phyloP scores from a whole-genome alignment of 2,329 filamentous ascomycete genomes.

The Colletotrichum destructivum region DNA sequence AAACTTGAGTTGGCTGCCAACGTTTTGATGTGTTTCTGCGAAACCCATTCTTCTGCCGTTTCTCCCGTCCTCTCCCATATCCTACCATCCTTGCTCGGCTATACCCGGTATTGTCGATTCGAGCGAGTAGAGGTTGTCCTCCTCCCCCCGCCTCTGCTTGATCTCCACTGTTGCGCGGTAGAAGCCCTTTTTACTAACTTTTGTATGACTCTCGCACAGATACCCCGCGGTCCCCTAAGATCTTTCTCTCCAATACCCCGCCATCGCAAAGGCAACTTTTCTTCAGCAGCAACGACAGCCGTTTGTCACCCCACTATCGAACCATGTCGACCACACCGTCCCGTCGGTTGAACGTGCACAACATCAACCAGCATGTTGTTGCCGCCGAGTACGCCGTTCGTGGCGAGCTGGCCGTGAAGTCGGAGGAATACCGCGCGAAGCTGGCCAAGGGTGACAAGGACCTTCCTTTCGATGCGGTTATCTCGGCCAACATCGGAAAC shows the following conservation, averaged over 20 bases:
- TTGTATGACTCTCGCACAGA: slow-evolving; percentile 42
- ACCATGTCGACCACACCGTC: slow-evolving; percentile 55
- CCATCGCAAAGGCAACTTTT: slow-evolving; percentile 42
- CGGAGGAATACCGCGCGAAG: slow-evolving; percentile 88
- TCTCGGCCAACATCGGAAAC: slow-evolving; percentile 99
- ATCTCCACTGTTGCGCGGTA: slow-evolving; percentile 38
- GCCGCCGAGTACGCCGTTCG: slow-evolving; percentile 96
- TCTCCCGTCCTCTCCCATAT: neutral
- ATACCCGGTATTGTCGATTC: slow-evolving; percentile 5
- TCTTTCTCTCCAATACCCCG: slow-evolving; percentile 39
- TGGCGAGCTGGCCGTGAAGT: slow-evolving; percentile 93
- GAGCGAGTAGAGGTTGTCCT: slow-evolving; percentile 15
- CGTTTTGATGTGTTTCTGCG: slow-evolving; percentile 4
- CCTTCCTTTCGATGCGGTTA: slow-evolving; percentile 90
- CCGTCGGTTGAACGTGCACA: slow-evolving; percentile 78
- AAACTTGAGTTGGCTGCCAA: slow-evolving; percentile 22
- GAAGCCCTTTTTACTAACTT: slow-evolving; percentile 40
- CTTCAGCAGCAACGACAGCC: slow-evolving; percentile 37
- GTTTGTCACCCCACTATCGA: slow-evolving; percentile 45
- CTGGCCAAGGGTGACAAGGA: slow-evolving; percentile 71
- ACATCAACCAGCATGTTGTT: slow-evolving; percentile 92
- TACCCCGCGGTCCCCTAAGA: slow-evolving; percentile 42
- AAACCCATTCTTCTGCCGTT: neutral
- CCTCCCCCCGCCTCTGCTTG: neutral
- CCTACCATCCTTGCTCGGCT: slow-evolving; percentile 18